Conservation (phyloP, 345 rosid species). For the Salix udensis region DNA sequence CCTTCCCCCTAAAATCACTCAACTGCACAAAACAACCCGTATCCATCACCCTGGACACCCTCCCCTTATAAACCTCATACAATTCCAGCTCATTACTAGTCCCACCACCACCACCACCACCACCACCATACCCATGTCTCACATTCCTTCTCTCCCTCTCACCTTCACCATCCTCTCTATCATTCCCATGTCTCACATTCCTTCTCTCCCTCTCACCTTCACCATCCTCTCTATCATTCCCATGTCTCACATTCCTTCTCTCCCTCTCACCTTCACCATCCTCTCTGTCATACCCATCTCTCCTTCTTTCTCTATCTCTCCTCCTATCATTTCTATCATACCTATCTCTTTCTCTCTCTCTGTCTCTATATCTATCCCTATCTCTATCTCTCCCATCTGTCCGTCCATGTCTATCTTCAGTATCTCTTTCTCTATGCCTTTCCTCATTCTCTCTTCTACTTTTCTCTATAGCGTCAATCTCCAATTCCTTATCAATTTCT, state of each 20-base stretch:
- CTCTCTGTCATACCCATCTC: not conserved
- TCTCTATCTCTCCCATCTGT: slow-evolving; percentile 22
- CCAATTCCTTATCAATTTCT: slow-evolving; percentile 6
- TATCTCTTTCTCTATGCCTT: slow-evolving; percentile 32
- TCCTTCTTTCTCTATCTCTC: slow-evolving; percentile 25
- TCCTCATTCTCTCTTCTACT: slow-evolving; percentile 2
- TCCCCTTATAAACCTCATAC: slow-evolving; percentile 72
- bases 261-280: slow-evolving; percentile 5
- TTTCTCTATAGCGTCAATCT: slow-evolving; percentile 11
- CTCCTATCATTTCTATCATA: slow-evolving; percentile 13
- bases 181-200: slow-evolving; percentile 12
- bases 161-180: not conserved
- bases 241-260: not conserved
- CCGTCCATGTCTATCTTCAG: slow-evolving; percentile 24
- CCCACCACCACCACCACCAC: not conserved
- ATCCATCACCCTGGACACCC: slow-evolving; percentile 82
- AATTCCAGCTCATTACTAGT: slow-evolving; percentile 54
- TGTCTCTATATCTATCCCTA: slow-evolving; percentile 13
- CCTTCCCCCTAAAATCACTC: slow-evolving; percentile 74
- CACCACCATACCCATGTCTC: not conserved
- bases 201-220: slow-evolving; percentile 21
- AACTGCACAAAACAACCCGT: slow-evolving; percentile 78
- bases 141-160: not conserved
- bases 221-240: not conserved
- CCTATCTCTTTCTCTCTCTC: slow-evolving; percentile 12